Percentiles rank a stretch among this genome's conserved stretches.
Evolutionary conservation across 2,329 filamentous ascomycete genomes (phyloP).

Genomic region (Cryphonectria carpinicola): DNA sequence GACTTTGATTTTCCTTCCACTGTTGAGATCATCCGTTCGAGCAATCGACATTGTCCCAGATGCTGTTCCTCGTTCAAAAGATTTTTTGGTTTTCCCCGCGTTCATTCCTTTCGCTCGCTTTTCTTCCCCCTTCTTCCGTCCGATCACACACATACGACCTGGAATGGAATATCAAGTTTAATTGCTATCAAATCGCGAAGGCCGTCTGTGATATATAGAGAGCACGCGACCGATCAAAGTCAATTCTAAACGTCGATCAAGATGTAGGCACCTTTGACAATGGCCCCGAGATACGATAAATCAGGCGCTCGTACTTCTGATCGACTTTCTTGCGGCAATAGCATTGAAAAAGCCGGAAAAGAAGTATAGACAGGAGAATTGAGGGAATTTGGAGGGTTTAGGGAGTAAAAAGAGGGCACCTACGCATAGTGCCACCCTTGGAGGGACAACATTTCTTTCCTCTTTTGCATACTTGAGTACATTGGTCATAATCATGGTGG

Average conservation of each 20-base stretch:
- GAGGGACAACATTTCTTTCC: background rate
- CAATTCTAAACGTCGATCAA: background rate
- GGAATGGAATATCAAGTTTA: slow-evolving; percentile 4
- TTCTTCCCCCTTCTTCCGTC: background rate
- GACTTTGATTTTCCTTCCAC: background rate
- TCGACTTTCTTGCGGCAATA: background rate
- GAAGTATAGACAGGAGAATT: background rate
- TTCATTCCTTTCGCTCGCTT: background rate
- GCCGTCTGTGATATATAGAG: background rate
- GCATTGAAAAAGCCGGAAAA: background rate
- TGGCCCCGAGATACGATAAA: background rate
- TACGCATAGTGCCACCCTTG: background rate
- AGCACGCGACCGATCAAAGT: background rate
- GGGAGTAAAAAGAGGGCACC: background rate
- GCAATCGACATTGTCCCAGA: slow-evolving; percentile 8
- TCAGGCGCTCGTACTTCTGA: background rate
- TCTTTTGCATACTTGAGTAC: background rate
- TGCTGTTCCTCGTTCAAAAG: background rate
- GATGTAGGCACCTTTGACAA: background rate
- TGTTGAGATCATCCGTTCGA: slow-evolving; percentile 14
- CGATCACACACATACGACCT: too few species aligned
- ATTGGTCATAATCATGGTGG: slow-evolving; percentile 5
- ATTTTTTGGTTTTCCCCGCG: too few species aligned
- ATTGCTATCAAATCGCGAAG: background rate
- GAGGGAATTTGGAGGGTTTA: background rate